Conservation (phyloP, 192 early-diverging fungal genomes). For the Coemansia sp. region DNA sequence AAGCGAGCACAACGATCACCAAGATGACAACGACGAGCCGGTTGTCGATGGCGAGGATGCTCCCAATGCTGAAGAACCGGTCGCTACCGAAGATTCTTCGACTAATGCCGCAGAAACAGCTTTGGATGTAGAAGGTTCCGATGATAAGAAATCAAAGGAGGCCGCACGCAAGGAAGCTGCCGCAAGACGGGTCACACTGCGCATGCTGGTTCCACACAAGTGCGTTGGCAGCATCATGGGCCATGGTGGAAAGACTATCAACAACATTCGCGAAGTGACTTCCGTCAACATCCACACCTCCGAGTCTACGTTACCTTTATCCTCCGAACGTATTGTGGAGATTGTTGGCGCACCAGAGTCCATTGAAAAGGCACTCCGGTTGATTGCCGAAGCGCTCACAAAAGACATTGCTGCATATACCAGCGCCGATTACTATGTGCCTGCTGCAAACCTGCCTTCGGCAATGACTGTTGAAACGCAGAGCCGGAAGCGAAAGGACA, state of each 20-base stretch:
- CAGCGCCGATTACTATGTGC: slow-evolving; percentile 43
- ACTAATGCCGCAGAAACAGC: background rate
- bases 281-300: slow-evolving; percentile 49
- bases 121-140: background rate
- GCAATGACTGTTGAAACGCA: slow-evolving; percentile 53
- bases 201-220: slow-evolving; percentile 51
- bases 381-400: slow-evolving; percentile 37
- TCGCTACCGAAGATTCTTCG: background rate
- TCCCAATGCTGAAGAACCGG: background rate
- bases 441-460: slow-evolving; percentile 46
- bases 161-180: slow-evolving; percentile 5
- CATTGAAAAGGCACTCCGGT: slow-evolving; percentile 38
- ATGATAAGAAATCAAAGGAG: slow-evolving; percentile 1
- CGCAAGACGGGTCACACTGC: slow-evolving; percentile 20
- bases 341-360: slow-evolving; percentile 35
- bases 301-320: slow-evolving; percentile 41
- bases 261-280: slow-evolving; percentile 39
- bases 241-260: slow-evolving; percentile 51
- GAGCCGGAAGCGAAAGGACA: slow-evolving; percentile 40
- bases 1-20: background rate
- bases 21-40: background rate
- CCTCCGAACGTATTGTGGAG: slow-evolving; percentile 47
- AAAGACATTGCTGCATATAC: slow-evolving; percentile 41
- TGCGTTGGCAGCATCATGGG: slow-evolving; percentile 57
- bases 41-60: background rate